Evolutionary conservation across 1,284 basidiomycete genomes (phyloP).

Genomic region (Cutaneotrichosporon dermatis): DNA sequence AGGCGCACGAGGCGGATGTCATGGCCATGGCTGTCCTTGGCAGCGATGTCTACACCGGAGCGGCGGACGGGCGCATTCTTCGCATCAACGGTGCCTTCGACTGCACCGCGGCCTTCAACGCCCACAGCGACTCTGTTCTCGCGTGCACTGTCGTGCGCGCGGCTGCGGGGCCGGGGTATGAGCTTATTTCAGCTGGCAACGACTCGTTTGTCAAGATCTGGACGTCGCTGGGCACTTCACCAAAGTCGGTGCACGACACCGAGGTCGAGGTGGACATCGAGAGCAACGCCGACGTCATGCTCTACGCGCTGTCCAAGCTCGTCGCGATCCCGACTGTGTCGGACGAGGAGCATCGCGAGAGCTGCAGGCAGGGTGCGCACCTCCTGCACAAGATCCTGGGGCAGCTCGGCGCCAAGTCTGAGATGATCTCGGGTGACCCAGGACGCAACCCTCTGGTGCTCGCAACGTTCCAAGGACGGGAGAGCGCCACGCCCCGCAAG

Average conservation of each 20-base stretch:
- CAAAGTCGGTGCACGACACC: slow-evolving; percentile 2
- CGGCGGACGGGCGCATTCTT: slow-evolving; percentile 76
- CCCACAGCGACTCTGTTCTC: slow-evolving; percentile 75
- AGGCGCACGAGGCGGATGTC: slow-evolving; percentile 80
- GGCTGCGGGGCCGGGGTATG: slow-evolving; percentile 25
- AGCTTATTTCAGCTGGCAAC: slow-evolving; percentile 75
- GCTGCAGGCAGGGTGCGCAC: slow-evolving; percentile 81
- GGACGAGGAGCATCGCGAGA: slow-evolving; percentile 65
- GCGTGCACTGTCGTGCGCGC: slow-evolving; percentile 58
- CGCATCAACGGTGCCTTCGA: slow-evolving; percentile 78
- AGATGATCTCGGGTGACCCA: slow-evolving; percentile 55
- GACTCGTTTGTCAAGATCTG: slow-evolving; percentile 74
- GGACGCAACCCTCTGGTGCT: slow-evolving; percentile 77
- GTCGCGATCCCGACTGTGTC: slow-evolving; percentile 83
- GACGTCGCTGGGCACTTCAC: slow-evolving; percentile 3
- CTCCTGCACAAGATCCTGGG: slow-evolving; percentile 81
- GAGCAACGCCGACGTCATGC: slow-evolving; percentile 51
- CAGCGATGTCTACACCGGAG: slow-evolving; percentile 74
- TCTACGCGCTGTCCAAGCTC: slow-evolving; percentile 73
- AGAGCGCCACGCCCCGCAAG: slow-evolving; percentile 51
- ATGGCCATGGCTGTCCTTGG: slow-evolving; percentile 70
- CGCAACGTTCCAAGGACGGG: slow-evolving; percentile 68
- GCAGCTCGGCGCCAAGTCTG: slow-evolving; percentile 75
- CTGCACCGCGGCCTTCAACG: slow-evolving; percentile 72
- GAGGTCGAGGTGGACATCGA: slow-evolving; percentile 25